Evolutionary conservation across 345 rosid genomes (phyloP), one percentile per base, ranked within the genome.

Genomic region (Eucalyptus curtisii): DNA sequence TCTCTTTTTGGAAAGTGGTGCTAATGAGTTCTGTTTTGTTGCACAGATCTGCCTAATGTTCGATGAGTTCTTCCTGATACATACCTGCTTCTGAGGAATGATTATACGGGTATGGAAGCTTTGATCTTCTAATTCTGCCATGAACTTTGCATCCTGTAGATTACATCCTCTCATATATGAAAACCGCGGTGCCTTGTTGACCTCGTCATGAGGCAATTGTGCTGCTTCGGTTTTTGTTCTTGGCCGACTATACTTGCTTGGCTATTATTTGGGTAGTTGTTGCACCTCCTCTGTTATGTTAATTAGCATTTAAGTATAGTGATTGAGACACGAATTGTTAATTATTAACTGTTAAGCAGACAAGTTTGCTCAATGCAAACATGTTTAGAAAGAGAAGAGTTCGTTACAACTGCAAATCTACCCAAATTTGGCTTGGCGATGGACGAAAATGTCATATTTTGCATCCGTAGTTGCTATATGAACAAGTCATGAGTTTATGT

Each of bases 11-110:
- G 13, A 14, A 88, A 45, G 57, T 15, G 44, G 40, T 30, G 53
- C 86, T 91, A 19, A 82, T 48, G 9, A 27, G 86, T 48, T 25
- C 12, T 53, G 15, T 27, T 88, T 40, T 27, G 66, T 82, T 37
- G 13, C 55, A 5, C 93, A 97, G 99, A 96, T 87, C 87, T 98
- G 90, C 95, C 97, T 13, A 90, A 91, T 48, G 99, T 97, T 49
- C 95, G 97, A 12, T 97, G 99, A 99, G 99, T 97, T 92, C 96
- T 98, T 89, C 99, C 99, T 30, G 99, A 98, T 92, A 95, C 99
- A 13, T 98, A 95, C 92, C 66, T 96, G 88, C 53, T 17, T 50
- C 22, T 50, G 53, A 97, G 96, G 93, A 96, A 95, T 86, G 91
- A 96, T 95, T 92, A 94, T 96, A 86, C 22, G 96, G 99, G 99